These are phyloP conservation scores for Vitis cinerea DNA, from an alignment of 164 flowering plant genomes.

Conservation along the genomic window DNA sequence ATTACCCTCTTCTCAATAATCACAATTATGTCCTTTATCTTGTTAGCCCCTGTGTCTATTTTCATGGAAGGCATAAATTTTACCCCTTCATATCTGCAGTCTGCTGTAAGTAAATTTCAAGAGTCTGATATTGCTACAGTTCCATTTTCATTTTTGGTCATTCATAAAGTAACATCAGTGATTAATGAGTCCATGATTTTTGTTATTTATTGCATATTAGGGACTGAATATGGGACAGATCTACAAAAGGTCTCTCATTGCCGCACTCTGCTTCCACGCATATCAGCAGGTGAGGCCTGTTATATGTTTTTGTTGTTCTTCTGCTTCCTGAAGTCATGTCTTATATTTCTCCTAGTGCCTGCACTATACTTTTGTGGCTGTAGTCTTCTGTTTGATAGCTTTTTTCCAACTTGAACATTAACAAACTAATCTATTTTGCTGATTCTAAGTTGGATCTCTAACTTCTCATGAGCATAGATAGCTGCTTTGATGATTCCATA, in stretches of 20 bases:
- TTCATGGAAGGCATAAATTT: slow-evolving; percentile 68
- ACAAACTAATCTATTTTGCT: too few species aligned
- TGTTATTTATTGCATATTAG: slow-evolving; percentile 25
- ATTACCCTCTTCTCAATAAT: slow-evolving; percentile 75
- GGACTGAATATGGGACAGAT: slow-evolving; percentile 72
- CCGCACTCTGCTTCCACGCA: slow-evolving; percentile 95
- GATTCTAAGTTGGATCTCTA: too few species aligned
- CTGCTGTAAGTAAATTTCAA: slow-evolving; percentile 48
- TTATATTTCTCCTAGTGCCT: too few species aligned
- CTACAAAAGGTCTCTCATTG: slow-evolving; percentile 58
- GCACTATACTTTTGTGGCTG: too few species aligned
- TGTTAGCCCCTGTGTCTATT: slow-evolving; percentile 54
- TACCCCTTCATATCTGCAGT: slow-evolving; percentile 56
- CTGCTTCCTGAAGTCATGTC: too few species aligned
- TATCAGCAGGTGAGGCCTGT: slow-evolving; percentile 80
- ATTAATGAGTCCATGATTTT: too few species aligned
- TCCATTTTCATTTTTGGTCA: background rate
- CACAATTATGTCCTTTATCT: slow-evolving; percentile 65
- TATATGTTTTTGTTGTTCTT: background rate
- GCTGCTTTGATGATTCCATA: too few species aligned
- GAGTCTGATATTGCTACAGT: background rate
- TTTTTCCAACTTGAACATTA: background rate
- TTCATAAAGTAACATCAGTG: too few species aligned
- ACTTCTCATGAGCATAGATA: too few species aligned
- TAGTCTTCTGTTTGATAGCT: background rate